Conservation (phyloP, 2,329 filamentous ascomycete species). For the Blastomyces gilchristii region DNA sequence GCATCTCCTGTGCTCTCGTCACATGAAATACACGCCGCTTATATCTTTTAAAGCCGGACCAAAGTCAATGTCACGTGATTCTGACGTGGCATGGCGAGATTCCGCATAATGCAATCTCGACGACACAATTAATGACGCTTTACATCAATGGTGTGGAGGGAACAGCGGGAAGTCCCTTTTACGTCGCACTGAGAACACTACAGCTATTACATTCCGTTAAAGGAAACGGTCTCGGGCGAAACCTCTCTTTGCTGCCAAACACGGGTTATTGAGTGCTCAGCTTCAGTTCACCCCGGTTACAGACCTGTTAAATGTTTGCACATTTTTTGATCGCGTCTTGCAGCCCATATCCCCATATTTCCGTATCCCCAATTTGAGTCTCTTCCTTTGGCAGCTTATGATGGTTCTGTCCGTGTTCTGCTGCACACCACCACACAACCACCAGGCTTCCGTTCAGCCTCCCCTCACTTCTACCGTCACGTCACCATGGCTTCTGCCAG, state of each 20-base stretch:
- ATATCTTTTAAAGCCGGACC: no score
- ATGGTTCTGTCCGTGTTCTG: background rate
- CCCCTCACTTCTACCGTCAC: background rate
- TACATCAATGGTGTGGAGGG: background rate
- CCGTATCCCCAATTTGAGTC: background rate
- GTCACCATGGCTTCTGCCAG: background rate
- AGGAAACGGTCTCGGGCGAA: background rate
- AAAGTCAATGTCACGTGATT: background rate
- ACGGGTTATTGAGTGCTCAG: background rate
- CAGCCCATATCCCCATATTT: background rate
- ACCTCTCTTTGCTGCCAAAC: background rate
- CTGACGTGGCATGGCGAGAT: constrained; percentile 4
- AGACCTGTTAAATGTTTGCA: background rate
- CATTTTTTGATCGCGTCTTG: background rate
- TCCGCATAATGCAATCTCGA: background rate
- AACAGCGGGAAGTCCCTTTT: background rate
- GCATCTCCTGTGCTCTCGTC: no score
- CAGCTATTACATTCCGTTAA: background rate
- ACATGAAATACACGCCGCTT: no score
- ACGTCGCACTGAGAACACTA: background rate
- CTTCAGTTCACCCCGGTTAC: background rate
- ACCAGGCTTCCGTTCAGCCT: background rate
- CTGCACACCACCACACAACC: background rate
- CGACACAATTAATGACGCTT: background rate
- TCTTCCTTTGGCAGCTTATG: background rate